These are phyloP conservation scores for Petunia hybrid DNA, from an alignment of 305 asterid genomes.

Conservation along the genomic window DNA sequence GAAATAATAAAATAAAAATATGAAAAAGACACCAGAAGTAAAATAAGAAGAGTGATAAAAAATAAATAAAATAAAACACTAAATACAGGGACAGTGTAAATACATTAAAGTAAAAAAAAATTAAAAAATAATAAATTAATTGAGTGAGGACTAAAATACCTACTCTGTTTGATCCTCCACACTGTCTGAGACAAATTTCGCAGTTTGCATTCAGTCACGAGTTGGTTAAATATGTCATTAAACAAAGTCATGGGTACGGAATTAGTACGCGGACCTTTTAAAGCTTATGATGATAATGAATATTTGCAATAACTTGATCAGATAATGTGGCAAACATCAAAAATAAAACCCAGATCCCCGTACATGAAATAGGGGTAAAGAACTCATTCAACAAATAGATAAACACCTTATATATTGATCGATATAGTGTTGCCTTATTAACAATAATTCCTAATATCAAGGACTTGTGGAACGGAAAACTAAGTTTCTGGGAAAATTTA, in stretches of 20 bases:
- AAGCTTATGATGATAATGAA: neutral
- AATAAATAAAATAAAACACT: too few species aligned
- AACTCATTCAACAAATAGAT: neutral
- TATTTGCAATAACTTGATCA: slow-evolving; percentile 3
- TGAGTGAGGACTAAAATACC: slow-evolving; percentile 44
- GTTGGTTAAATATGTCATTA: slow-evolving; percentile 10
- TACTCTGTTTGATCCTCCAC: slow-evolving; percentile 88
- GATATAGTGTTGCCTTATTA: neutral
- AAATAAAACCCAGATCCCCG: slow-evolving; percentile 73
- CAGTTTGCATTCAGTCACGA: slow-evolving; percentile 60
- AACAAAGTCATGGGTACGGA: neutral
- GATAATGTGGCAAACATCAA: slow-evolving; percentile 56
- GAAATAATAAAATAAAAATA: too few species aligned
- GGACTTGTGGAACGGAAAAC: neutral
- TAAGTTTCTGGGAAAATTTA: too few species aligned
- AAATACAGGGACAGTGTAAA: too few species aligned
- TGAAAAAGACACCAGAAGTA: too few species aligned
- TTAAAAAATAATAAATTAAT: too few species aligned
- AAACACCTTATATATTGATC: neutral
- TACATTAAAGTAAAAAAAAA: too few species aligned
- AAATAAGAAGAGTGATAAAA: too few species aligned
- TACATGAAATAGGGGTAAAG: slow-evolving; percentile 60
- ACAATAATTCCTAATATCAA: neutral
- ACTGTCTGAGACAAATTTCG: slow-evolving; percentile 68
- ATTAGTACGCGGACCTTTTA: neutral